phyloP scores from a whole-genome alignment of 1,139 yeast species.

The Geotrichum carabidarum region DNA sequence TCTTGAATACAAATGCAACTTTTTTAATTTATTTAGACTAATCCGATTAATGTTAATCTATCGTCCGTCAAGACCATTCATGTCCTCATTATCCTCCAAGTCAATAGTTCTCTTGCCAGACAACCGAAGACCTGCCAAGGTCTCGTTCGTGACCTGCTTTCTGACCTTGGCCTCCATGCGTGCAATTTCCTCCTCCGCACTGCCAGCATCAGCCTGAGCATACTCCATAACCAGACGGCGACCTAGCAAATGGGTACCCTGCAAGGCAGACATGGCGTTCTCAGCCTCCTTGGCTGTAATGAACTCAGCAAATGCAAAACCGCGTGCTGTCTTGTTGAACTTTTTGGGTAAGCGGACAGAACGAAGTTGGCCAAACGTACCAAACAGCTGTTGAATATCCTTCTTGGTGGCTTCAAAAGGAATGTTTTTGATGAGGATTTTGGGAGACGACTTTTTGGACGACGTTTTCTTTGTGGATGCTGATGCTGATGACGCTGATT shows the following conservation, averaged over 20 bases:
- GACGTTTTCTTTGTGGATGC: constrained; percentile 27
- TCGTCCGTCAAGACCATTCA: constrained; percentile 16
- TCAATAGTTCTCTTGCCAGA: constrained; percentile 71
- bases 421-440: constrained; percentile 89
- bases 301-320: constrained; percentile 96
- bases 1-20: background rate
- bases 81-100: constrained; percentile 48
- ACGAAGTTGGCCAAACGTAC: constrained; percentile 88
- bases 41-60: background rate
- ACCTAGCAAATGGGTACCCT: constrained; percentile 95
- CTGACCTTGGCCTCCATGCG: constrained; percentile 82
- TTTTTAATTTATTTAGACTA: background rate
- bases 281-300: constrained; percentile 86
- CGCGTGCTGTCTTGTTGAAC: constrained; percentile 90
- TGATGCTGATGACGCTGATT: constrained; percentile 20
- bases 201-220: constrained; percentile 75
- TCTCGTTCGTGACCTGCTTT: constrained; percentile 70
- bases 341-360: constrained; percentile 96
- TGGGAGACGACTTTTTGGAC: constrained; percentile 48
- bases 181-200: constrained; percentile 86
- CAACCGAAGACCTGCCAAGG: constrained; percentile 62
- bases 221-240: constrained; percentile 93
- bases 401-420: constrained; percentile 95
- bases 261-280: constrained; percentile 87
- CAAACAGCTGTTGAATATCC: constrained; percentile 84